Conservation (phyloP, 2,329 filamentous ascomycete genomes). For the Xylaria polymorpha region DNA sequence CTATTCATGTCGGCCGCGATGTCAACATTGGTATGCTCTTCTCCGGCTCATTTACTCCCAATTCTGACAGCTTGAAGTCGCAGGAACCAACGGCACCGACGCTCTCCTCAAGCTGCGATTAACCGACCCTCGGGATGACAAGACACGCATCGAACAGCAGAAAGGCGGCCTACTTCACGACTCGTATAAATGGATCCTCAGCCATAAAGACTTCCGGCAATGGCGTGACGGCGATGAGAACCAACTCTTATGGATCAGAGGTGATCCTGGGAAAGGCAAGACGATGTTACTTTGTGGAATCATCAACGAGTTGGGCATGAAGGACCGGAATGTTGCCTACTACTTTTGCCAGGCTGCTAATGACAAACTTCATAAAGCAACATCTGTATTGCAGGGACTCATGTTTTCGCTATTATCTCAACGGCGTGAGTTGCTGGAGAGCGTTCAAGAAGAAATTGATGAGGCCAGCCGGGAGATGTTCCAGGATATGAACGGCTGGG, state of each 20-base stretch:
- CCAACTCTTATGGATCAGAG: constrained; percentile 53
- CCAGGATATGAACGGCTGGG: constrained; percentile 54
- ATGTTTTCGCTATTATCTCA: constrained; percentile 53
- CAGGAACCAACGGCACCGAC: not conserved
- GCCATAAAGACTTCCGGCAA: constrained; percentile 41
- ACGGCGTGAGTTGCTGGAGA: constrained; percentile 50
- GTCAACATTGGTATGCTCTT: constrained; percentile 6
- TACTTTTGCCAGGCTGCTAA: constrained; percentile 54
- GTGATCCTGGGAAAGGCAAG: constrained; percentile 57
- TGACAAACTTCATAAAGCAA: constrained; percentile 45
- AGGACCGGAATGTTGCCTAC: constrained; percentile 33
- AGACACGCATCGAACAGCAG: constrained; percentile 49
- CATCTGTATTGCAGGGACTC: constrained; percentile 50
- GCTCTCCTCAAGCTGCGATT: constrained; percentile 12
- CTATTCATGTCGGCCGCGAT: not conserved
- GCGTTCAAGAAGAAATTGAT: constrained; percentile 28
- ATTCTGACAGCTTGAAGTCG: not conserved
- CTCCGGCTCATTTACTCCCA: not conserved
- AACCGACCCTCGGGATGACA: constrained; percentile 25
- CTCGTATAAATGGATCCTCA: constrained; percentile 54
- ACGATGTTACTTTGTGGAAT: constrained; percentile 57
- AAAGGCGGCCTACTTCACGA: constrained; percentile 52
- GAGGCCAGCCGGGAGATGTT: constrained; percentile 49
- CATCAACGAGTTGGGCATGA: constrained; percentile 48
- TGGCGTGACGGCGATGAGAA: constrained; percentile 43